Conservation (phyloP, 129 eudicot species). For the Artemisia argyi region DNA sequence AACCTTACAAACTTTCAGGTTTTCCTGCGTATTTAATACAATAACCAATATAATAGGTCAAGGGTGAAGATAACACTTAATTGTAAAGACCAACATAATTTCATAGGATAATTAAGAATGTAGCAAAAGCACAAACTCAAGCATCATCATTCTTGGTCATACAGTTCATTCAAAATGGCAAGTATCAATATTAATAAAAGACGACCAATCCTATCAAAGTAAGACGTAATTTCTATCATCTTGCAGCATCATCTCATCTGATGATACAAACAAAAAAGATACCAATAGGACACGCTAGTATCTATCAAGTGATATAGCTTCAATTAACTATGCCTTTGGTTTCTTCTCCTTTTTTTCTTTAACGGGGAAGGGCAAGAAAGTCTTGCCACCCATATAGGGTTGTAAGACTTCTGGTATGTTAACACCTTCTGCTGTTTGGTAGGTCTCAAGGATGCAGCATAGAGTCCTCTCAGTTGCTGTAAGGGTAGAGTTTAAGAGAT, state of each 20-base stretch:
- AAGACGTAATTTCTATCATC: not conserved
- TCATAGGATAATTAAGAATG: too few species aligned
- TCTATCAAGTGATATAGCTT: not conserved
- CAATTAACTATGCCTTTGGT: not conserved
- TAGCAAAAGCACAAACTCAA: not conserved
- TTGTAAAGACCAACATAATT: too few species aligned
- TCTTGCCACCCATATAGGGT: conserved; percentile 3
- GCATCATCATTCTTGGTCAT: not conserved
- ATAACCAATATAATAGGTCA: too few species aligned
- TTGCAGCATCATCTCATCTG: not conserved
- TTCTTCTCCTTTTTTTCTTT: conserved; percentile 9
- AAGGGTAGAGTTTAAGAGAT: conserved; percentile 78
- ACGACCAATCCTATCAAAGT: not conserved
- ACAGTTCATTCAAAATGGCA: not conserved
- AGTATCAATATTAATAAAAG: not conserved
- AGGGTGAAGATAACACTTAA: too few species aligned
- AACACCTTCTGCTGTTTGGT: not conserved
- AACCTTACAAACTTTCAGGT: too few species aligned
- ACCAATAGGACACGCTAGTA: not conserved
- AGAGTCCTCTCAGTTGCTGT: conserved; percentile 95
- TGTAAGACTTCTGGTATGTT: not conserved
- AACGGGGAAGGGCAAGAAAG: not conserved
- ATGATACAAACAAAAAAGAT: not conserved
- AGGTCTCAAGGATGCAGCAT: conserved; percentile 40
- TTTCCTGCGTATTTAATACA: too few species aligned